A percentile compares a stretch with the other conserved stretches of the same genome.
phyloP scores from a whole-genome alignment of 169 alveolate species.

The Sarcocystis neurona region DNA sequence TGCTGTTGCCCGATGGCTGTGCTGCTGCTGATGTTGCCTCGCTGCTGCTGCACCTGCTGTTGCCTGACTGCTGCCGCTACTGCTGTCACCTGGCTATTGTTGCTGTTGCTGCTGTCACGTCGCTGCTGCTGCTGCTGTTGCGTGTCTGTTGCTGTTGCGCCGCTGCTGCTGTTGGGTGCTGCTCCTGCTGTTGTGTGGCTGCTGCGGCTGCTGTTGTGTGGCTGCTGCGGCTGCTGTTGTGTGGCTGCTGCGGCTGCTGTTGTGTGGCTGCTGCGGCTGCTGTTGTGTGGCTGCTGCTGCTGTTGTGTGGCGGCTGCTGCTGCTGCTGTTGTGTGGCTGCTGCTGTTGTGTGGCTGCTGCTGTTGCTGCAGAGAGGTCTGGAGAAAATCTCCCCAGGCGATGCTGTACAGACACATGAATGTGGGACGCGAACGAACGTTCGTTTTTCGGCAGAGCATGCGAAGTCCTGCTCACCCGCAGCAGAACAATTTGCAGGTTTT shows the following conservation, averaged over 20 bases:
- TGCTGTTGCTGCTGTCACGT: too few relatives aligned
- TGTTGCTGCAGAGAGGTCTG: conserved; percentile 14
- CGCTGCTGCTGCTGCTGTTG: too few relatives aligned
- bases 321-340: neutral
- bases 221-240: neutral
- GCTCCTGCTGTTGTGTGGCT: neutral
- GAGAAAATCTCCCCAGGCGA: conserved; percentile 12
- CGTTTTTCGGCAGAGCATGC: conserved; percentile 28
- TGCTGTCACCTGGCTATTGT: too few relatives aligned
- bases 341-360: neutral
- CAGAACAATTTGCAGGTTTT: conserved; percentile 4
- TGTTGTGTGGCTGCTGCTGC: neutral
- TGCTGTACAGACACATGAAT: conserved; percentile 9
- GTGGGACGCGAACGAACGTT: conserved; percentile 19
- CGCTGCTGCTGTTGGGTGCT: too few relatives aligned
- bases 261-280: neutral
- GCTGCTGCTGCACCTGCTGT: too few relatives aligned
- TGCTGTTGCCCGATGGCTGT: too few relatives aligned
- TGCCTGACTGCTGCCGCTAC: too few relatives aligned
- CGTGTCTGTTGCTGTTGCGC: too few relatives aligned
- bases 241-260: neutral
- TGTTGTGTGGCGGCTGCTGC: neutral
- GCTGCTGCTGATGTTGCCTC: too few relatives aligned
- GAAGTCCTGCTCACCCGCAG: neutral
- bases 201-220: neutral